These are phyloP conservation scores for Phytophthora kernoviae DNA, from an alignment of 352 stramenopile genomes.

Conservation along the genomic window DNA sequence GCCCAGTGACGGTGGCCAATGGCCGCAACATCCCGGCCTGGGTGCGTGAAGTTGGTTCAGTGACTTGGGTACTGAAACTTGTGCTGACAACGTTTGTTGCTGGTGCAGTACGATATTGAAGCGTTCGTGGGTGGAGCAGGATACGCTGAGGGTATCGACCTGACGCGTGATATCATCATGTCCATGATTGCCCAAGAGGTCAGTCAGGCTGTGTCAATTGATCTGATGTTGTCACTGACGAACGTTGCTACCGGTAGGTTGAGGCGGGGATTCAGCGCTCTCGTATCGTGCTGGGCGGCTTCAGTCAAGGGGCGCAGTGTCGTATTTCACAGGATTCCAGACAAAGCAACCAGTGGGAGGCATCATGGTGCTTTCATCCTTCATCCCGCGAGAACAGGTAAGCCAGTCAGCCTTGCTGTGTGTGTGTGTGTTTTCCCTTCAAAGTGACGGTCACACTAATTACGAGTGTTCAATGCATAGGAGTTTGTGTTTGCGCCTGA, in stretches of 20 bases:
- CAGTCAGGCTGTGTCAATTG: neutral
- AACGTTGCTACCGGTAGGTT: slow-evolving; percentile 24
- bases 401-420: slow-evolving; percentile 14
- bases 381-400: slow-evolving; percentile 63
- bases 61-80: neutral
- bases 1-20: slow-evolving; percentile 94
- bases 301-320: slow-evolving; percentile 94
- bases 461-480: slow-evolving; percentile 11
- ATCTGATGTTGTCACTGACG: neutral
- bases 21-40: slow-evolving; percentile 92
- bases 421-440: neutral
- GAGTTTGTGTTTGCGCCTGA: slow-evolving; percentile 52
- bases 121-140: slow-evolving; percentile 91
- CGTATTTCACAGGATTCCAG: slow-evolving; percentile 79
- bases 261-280: slow-evolving; percentile 73
- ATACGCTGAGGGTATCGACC: slow-evolving; percentile 86
- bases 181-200: slow-evolving; percentile 79
- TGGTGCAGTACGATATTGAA: slow-evolving; percentile 92
- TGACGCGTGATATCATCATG: slow-evolving; percentile 61
- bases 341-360: slow-evolving; percentile 63
- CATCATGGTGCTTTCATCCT: slow-evolving; percentile 74
- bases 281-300: slow-evolving; percentile 93
- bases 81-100: neutral
- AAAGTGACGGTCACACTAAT: slow-evolving; percentile 3
- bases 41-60: slow-evolving; percentile 35